Percentiles rank a stretch among this genome's conserved stretches.
Conservation (phyloP, 73 alveolate species). For the Uronychia binucleata region DNA sequence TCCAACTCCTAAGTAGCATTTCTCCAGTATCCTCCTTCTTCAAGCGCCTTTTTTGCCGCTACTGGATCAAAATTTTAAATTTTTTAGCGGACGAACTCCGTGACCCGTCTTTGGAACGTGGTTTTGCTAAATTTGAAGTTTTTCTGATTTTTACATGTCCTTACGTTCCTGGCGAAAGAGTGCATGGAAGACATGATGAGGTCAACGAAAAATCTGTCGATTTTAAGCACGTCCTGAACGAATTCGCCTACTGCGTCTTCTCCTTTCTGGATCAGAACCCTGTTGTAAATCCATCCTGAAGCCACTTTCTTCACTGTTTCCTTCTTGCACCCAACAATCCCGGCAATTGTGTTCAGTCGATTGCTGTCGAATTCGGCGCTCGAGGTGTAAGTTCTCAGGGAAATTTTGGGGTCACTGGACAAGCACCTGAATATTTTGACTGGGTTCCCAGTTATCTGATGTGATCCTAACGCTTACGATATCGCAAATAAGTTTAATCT, state of each 20-base stretch:
- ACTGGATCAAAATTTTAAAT: background rate
- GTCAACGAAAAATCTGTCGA: background rate
- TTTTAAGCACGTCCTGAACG: background rate
- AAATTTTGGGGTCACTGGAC: background rate
- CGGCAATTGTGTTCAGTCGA: conserved; percentile 13
- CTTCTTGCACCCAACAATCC: conserved; percentile 1
- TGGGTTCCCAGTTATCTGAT: conserved; percentile 18
- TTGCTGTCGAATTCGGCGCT: conserved; percentile 6
- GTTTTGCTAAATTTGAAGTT: too few species aligned
- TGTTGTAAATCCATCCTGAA: conserved; percentile 11
- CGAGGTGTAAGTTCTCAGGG: background rate
- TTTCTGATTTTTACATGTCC: too few species aligned
- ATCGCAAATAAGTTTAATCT: background rate
- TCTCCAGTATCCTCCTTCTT: background rate
- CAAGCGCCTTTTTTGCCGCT: background rate
- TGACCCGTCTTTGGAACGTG: background rate
- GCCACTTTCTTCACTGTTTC: conserved; percentile 8
- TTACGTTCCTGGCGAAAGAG: background rate
- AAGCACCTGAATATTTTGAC: conserved; percentile 7
- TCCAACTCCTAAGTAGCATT: too few species aligned
- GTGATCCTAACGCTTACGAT: background rate
- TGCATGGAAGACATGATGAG: background rate
- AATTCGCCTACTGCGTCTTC: background rate
- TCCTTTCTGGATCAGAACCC: conserved; percentile 2
- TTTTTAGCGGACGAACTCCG: background rate